These are phyloP conservation scores for Xylariaceae sp. DNA, from an alignment of 2,329 filamentous ascomycete genomes.

Conservation along the genomic window DNA sequence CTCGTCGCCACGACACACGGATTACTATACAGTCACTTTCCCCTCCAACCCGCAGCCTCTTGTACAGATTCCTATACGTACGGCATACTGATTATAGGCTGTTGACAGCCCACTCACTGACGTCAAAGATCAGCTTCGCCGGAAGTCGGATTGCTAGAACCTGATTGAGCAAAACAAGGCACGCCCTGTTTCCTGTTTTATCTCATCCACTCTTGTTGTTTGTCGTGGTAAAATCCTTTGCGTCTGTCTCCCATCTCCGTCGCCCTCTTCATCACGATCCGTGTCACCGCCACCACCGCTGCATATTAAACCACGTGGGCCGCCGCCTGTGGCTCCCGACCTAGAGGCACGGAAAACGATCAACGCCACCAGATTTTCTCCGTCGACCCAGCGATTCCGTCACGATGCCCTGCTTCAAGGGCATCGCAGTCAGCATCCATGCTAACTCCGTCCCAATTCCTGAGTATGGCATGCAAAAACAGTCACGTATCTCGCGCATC, in stretches of 20 bases:
- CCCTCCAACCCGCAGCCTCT: background rate
- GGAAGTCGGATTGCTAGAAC: background rate
- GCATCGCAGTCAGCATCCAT: constrained; percentile 97
- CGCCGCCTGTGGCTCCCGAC: background rate
- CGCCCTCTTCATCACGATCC: background rate
- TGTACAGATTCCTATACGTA: background rate
- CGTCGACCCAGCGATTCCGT: constrained; percentile 11
- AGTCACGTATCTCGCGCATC: constrained; percentile 85
- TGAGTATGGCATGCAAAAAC: constrained; percentile 92
- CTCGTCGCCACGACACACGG: background rate
- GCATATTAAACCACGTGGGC: background rate
- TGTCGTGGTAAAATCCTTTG: background rate
- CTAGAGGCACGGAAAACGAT: background rate
- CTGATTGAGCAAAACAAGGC: background rate
- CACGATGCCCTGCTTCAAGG: constrained; percentile 93
- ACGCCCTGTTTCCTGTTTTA: background rate
- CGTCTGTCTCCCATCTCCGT: background rate
- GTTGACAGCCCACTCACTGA: background rate
- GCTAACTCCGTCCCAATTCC: constrained; percentile 72
- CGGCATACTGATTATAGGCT: background rate
- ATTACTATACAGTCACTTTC: background rate
- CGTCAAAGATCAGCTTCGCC: background rate
- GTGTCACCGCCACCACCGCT: background rate
- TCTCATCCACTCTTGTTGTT: background rate
- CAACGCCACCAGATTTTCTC: background rate